Evolutionary conservation across 2,329 filamentous ascomycete genomes (phyloP), one percentile per base, ranked within the genome.

Genomic region (Aspergillus fijiensis): DNA sequence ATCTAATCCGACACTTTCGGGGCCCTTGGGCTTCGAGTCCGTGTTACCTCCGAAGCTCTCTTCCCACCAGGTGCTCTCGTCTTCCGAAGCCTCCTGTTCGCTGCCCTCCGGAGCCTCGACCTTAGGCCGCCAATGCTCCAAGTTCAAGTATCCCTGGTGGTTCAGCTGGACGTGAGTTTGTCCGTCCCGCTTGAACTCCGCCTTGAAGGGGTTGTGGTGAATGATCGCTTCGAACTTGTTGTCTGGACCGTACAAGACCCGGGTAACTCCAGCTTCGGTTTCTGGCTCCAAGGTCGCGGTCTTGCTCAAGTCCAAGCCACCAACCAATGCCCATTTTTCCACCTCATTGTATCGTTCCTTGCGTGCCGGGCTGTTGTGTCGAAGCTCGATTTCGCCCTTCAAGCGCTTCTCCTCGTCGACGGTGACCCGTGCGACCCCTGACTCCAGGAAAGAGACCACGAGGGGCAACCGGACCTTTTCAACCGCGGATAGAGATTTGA

Each of bases 281-380:
- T 90, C 85, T 51, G 85, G 82, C 55, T 83, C 84, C 61, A 94
- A 77, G 61, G 88, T 86, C 50, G 91, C 91, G 56, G 85, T 83
- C 70, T 85, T 87, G 76, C 93, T 92, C 49, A 89, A 75, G 49
- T 87, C 84, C 55, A 94, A 79, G 2, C 91, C 92, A 58, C 92
- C 94, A 49, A 96, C 91, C 63, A 99, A 84, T 23, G 89, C 87
- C 89, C 91, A 96, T 64, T 91, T 86, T 65, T 89, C 90, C 14
- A 89, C 90, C 77, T 97, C 95, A 69, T 97, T 96, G 76, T 98
- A 99, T 64, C 95, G 86, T 74, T 98, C 91, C 77, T 98, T 98
- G 68, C 92, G 86, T 5, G 86, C 89, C 67, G 86, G 87, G 77
- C 95, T 97, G 68, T 88, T 85, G 74, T 97, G 90, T 61, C 95